Conservation (phyloP, 2,329 filamentous ascomycete species). For the Akanthomyces uredinophilus region DNA sequence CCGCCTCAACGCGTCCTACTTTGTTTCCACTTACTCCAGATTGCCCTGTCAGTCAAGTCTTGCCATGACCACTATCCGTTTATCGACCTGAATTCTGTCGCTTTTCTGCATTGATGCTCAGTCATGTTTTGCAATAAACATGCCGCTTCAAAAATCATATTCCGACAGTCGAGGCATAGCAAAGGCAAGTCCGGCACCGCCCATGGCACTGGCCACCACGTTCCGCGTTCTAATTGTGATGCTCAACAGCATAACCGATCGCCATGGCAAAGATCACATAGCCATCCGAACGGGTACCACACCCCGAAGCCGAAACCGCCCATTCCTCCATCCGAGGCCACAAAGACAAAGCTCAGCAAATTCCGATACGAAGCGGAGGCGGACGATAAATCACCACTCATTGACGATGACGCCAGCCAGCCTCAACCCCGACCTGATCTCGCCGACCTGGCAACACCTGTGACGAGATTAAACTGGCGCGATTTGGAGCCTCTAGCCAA, state of each 20-base stretch:
- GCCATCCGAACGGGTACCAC: slow-evolving; percentile 39
- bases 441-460: slow-evolving; percentile 36
- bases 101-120: slow-evolving; percentile 16
- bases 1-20: slow-evolving; percentile 10
- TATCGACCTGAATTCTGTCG: neutral
- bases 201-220: no score
- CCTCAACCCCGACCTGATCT: neutral
- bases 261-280: slow-evolving; percentile 52
- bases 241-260: slow-evolving; percentile 30
- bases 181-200: neutral
- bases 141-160: slow-evolving; percentile 22
- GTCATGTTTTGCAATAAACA: slow-evolving; percentile 20
- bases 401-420: slow-evolving; percentile 19
- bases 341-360: slow-evolving; percentile 57
- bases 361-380: slow-evolving; percentile 38
- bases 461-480: slow-evolving; percentile 50
- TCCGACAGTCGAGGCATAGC: slow-evolving; percentile 11
- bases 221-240: neutral
- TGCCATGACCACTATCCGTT: slow-evolving; percentile 1
- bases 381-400: slow-evolving; percentile 16
- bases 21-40: neutral
- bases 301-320: slow-evolving; percentile 34
- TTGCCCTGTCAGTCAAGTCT: neutral
- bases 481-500: slow-evolving; percentile 46
- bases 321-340: slow-evolving; percentile 50